phyloP scores from a whole-genome alignment of 2,329 filamentous ascomycete genomes.

The Bipolaris sorokiniana region DNA sequence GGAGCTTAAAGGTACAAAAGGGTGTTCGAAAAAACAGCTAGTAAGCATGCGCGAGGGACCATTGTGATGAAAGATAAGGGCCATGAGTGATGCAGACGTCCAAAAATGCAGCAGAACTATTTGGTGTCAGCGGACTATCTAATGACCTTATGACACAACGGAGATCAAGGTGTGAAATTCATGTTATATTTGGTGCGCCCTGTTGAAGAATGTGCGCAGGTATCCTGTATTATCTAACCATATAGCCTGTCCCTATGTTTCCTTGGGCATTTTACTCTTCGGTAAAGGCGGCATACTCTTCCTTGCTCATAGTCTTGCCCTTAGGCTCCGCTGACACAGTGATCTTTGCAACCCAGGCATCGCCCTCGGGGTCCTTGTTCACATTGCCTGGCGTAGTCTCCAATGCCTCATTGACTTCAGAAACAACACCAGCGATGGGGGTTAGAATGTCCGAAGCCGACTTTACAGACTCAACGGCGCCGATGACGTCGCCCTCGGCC shows the following conservation, averaged over 20 bases:
- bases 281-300: constrained; percentile 79
- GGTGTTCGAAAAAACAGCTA: not conserved
- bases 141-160: no score
- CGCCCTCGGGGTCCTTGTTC: constrained; percentile 87
- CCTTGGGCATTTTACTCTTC: constrained; percentile 49
- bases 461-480: constrained; percentile 97
- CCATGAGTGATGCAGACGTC: not conserved
- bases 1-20: no score
- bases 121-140: not conserved
- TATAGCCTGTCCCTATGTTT: not conserved
- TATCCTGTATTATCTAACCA: constrained; percentile 4
- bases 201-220: constrained; percentile 16
- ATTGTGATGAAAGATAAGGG: not conserved
- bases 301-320: constrained; percentile 71
- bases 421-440: constrained; percentile 78
- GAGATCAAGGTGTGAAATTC: not conserved
- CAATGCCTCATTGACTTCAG: constrained; percentile 73
- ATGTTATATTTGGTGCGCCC: constrained; percentile 2
- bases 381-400: constrained; percentile 86
- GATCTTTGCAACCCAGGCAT: constrained; percentile 93
- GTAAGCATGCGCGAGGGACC: not conserved
- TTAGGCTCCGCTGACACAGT: constrained; percentile 71
- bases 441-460: constrained; percentile 97
- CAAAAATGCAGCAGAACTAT: not conserved
- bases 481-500: constrained; percentile 79